These are phyloP conservation scores for Avena insularis DNA, from an alignment of 176 grass and related monocot species.

Conservation along the genomic window DNA sequence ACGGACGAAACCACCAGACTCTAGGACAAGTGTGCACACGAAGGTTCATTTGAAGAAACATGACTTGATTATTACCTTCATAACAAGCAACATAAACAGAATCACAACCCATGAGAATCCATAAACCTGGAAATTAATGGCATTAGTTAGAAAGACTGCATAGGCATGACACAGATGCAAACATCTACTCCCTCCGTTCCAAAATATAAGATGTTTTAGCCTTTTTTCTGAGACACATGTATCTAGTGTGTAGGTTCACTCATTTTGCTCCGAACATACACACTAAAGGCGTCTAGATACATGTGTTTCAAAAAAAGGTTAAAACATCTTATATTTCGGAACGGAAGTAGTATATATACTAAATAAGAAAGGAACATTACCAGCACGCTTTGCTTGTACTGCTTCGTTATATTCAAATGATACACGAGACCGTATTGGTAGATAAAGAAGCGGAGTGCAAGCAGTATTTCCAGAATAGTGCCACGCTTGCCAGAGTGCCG, in stretches of 20 bases:
- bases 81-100: conserved; percentile 72
- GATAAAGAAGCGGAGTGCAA: conserved; percentile 90
- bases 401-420: conserved; percentile 88
- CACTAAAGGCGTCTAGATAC: no score
- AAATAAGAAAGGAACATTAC: conserved; percentile 50
- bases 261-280: no score
- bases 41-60: neutral
- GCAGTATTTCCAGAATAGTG: conserved; percentile 78
- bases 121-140: conserved; percentile 75
- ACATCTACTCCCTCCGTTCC: neutral
- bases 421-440: conserved; percentile 98
- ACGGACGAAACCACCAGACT: neutral
- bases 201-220: no score
- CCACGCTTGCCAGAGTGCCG: conserved; percentile 87
- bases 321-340: no score
- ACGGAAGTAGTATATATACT: neutral
- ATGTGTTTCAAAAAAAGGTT: no score
- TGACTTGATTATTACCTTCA: conserved; percentile 66
- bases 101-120: conserved; percentile 90
- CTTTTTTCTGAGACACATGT: no score
- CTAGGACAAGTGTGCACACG: neutral
- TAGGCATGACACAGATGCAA: neutral
- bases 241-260: no score
- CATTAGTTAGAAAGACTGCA: conserved; percentile 21
- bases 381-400: conserved; percentile 77